These are phyloP conservation scores for Metschnikowia picachoensis DNA, from an alignment of 805 yeast genomes.

Conservation along the genomic window DNA sequence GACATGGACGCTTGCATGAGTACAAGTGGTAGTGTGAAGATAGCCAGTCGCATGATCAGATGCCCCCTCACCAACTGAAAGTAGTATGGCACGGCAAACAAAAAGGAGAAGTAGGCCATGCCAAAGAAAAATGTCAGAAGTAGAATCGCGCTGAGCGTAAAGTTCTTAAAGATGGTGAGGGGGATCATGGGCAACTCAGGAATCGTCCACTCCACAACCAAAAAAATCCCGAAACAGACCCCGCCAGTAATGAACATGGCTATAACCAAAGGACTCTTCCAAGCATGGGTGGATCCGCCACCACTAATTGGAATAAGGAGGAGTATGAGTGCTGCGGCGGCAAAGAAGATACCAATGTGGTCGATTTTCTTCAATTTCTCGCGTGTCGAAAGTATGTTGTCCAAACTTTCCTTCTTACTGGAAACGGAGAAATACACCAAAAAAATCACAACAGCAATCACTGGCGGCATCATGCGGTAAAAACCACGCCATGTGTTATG, in stretches of 20 bases:
- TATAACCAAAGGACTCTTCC: constrained; percentile 45
- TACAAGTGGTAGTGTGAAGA: constrained; percentile 38
- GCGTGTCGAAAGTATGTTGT: constrained; percentile 25
- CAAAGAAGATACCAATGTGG: constrained; percentile 46
- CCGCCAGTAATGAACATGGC: constrained; percentile 34
- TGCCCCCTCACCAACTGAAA: constrained; percentile 43
- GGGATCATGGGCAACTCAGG: constrained; percentile 56
- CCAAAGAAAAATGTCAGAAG: constrained; percentile 45
- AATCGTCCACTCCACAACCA: constrained; percentile 47
- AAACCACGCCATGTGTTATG: constrained; percentile 50
- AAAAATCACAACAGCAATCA: constrained; percentile 29
- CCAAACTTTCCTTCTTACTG: constrained; percentile 21
- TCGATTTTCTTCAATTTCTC: constrained; percentile 47
- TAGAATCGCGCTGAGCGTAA: constrained; percentile 30
- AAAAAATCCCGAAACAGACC: constrained; percentile 35
- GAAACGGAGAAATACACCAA: constrained; percentile 36
- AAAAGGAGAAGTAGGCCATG: constrained; percentile 42
- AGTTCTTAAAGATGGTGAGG: constrained; percentile 36
- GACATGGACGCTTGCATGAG: constrained; percentile 41
- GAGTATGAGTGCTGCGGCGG: constrained; percentile 46
- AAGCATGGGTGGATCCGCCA: constrained; percentile 56
- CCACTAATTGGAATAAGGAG: constrained; percentile 55
- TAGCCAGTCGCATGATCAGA: constrained; percentile 38
- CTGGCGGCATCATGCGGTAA: constrained; percentile 46
- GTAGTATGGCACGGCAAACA: constrained; percentile 48